Evolutionary conservation across 2,329 filamentous ascomycete genomes (phyloP).

Genomic region (Ophidiomyces ophidiicola): DNA sequence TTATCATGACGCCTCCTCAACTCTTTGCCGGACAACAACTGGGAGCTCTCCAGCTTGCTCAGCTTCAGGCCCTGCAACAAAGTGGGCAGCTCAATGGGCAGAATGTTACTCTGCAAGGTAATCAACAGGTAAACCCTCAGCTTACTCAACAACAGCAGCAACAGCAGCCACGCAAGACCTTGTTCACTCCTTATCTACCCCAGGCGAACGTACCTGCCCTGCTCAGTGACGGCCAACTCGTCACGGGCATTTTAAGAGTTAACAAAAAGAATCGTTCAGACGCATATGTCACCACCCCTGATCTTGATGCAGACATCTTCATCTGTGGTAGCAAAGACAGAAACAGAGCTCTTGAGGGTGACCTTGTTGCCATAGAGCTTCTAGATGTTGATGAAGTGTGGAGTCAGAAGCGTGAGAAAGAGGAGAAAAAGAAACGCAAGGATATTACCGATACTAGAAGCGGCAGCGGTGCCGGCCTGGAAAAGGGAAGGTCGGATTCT

Average conservation of each 20-base stretch:
- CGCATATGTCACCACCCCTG: conserved; percentile 88
- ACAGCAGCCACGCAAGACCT: conserved; percentile 89
- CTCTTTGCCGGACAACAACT: conserved; percentile 69
- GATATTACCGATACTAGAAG: conserved; percentile 87
- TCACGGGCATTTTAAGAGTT: conserved; percentile 89
- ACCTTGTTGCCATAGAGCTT: conserved; percentile 88
- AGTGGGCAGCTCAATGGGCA: conserved; percentile 73
- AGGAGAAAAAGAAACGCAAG: conserved; percentile 99
- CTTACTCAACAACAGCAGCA: conserved; percentile 61
- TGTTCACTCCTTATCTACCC: conserved; percentile 94
- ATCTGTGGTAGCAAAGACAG: conserved; percentile 99
- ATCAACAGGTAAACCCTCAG: conserved; percentile 59
- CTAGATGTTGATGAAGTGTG: conserved; percentile 97
- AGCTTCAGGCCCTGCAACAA: conserved; percentile 54
- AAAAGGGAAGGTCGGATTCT: conserved; percentile 49
- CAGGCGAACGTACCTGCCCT: conserved; percentile 88
- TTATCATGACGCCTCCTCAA: conserved; percentile 62
- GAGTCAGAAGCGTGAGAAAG: conserved; percentile 97
- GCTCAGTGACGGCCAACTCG: conserved; percentile 80
- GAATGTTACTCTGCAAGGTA: conserved; percentile 53
- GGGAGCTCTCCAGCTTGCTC: conserved; percentile 68
- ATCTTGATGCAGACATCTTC: conserved; percentile 96
- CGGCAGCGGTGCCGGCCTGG: conserved; percentile 59
- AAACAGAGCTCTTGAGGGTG: conserved; percentile 90
- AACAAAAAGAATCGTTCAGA: conserved; percentile 99